Conservation (phyloP, 2,329 filamentous ascomycete genomes). For the Alternaria sp. region DNA sequence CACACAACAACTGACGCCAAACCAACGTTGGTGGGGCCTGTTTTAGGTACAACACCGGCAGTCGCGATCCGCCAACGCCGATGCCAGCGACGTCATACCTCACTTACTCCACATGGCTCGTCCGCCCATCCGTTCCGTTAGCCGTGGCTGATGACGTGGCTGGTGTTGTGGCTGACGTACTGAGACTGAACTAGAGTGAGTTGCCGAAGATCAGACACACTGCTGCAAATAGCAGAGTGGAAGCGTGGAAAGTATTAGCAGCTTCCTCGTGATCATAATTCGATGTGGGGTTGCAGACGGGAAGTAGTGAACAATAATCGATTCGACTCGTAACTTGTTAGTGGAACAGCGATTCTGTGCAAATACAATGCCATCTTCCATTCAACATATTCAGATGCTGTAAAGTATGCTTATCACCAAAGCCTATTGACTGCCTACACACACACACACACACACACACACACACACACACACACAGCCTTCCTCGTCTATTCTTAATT, state of each 20-base stretch:
- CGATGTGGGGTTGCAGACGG: not conserved
- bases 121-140: conserved; percentile 4
- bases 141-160: conserved; percentile 16
- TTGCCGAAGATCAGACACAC: not conserved
- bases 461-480: too few relatives aligned
- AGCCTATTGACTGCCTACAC: too few relatives aligned
- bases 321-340: not conserved
- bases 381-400: too few relatives aligned
- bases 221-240: not conserved
- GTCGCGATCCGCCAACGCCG: conserved; percentile 8
- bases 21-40: conserved; percentile 2
- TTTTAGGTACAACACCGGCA: conserved; percentile 8
- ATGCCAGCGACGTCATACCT: conserved; percentile 7
- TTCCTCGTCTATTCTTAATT: too few relatives aligned
- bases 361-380: too few relatives aligned
- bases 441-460: too few relatives aligned
- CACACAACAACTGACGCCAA: not conserved
- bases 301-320: not conserved
- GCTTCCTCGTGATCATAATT: not conserved
- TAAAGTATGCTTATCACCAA: too few relatives aligned
- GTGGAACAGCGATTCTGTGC: too few relatives aligned
- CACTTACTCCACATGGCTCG: conserved; percentile 1
- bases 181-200: not conserved
- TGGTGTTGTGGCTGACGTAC: conserved; percentile 2
- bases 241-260: not conserved